These are phyloP conservation scores for Neurospora sp. DNA, from an alignment of 495 filamentous ascomycete species.

Conservation along the genomic window DNA sequence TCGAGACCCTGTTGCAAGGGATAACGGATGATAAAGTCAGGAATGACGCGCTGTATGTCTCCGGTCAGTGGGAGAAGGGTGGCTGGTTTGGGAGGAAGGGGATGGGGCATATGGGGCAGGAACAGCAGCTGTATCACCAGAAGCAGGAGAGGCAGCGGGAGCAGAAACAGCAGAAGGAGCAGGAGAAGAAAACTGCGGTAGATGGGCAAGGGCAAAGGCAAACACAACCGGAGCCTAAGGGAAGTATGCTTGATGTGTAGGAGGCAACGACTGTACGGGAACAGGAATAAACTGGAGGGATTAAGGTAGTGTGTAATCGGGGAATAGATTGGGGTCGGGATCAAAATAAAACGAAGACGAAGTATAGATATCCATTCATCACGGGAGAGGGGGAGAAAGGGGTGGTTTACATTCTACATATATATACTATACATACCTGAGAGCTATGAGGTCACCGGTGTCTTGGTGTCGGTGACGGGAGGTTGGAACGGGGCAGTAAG, in stretches of 20 bases:
- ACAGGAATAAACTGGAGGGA: no score
- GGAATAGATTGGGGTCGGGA: background rate
- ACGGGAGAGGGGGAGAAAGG: background rate
- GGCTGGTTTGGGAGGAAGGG: constrained; percentile 49
- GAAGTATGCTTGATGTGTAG: background rate
- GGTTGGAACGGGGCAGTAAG: background rate
- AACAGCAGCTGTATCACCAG: background rate
- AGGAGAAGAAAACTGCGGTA: background rate
- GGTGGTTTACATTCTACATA: background rate
- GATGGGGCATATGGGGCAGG: background rate
- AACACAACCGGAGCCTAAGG: background rate
- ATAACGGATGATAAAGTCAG: constrained; percentile 42
- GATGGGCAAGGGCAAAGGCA: background rate
- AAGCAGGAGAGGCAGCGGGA: background rate
- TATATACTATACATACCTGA: background rate
- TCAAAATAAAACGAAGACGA: no score
- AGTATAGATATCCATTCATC: background rate
- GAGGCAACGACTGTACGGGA: no score
- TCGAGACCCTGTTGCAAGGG: constrained; percentile 50
- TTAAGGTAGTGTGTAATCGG: background rate
- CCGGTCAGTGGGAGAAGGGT: constrained; percentile 61
- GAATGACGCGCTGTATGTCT: constrained; percentile 41
- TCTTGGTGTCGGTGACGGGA: background rate
- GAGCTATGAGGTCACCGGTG: background rate
- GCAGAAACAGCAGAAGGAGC: background rate